Conservation (phyloP, 352 stramenopile genomes). For the Phytophthora fragariaefolia region DNA sequence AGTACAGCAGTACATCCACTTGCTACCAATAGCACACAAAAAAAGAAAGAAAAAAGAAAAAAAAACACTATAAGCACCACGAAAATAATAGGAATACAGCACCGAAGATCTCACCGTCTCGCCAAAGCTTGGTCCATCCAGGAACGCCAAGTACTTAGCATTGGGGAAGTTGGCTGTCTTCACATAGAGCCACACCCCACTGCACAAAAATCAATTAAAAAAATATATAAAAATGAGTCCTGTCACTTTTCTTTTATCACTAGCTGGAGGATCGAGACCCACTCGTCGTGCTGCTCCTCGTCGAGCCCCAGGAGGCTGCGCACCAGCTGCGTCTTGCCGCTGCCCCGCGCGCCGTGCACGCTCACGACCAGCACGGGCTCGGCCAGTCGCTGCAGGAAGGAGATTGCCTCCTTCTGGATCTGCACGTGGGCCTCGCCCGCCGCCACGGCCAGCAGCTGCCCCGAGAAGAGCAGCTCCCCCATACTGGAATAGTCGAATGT, state of each 20-base stretch:
- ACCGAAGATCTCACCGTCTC: slow-evolving; percentile 31
- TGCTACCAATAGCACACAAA: slow-evolving; percentile 36
- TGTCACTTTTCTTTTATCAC: too few relatives aligned
- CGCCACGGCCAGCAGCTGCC: slow-evolving; percentile 63
- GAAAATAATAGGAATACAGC: slow-evolving; percentile 6
- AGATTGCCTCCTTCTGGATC: slow-evolving; percentile 74
- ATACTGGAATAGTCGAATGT: slow-evolving; percentile 15
- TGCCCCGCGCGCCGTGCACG: slow-evolving; percentile 64
- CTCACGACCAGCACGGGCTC: slow-evolving; percentile 77
- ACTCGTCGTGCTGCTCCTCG: slow-evolving; percentile 19
- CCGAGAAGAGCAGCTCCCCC: slow-evolving; percentile 67
- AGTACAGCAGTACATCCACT: slow-evolving; percentile 68
- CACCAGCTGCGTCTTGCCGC: slow-evolving; percentile 60
- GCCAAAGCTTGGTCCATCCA: slow-evolving; percentile 64
- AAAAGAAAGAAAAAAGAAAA: neutral
- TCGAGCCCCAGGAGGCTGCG: slow-evolving; percentile 43
- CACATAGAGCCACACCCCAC: slow-evolving; percentile 77
- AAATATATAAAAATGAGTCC: neutral
- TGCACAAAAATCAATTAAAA: too few relatives aligned
- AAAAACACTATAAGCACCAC: neutral
- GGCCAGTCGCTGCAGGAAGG: slow-evolving; percentile 73
- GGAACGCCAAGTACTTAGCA: slow-evolving; percentile 75
- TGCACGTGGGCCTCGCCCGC: slow-evolving; percentile 55
- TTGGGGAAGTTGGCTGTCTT: slow-evolving; percentile 65
- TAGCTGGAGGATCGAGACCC: too few relatives aligned